phyloP scores from a whole-genome alignment of 2,329 filamentous ascomycete species.

The Dothistroma septosporum region DNA sequence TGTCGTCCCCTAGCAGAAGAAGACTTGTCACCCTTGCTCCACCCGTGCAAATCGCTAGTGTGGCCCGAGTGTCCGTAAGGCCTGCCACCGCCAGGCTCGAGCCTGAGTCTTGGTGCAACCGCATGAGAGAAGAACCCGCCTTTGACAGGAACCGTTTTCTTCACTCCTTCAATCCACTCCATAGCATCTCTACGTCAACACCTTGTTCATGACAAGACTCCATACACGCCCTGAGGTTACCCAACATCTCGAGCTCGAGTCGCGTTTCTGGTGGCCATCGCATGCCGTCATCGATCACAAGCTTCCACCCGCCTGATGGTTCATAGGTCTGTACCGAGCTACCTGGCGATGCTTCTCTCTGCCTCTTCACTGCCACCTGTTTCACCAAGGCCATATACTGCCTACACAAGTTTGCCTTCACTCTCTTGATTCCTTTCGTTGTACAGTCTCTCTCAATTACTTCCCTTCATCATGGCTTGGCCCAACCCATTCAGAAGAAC shows the following conservation, averaged over 20 bases:
- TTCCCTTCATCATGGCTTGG: slow-evolving; percentile 38
- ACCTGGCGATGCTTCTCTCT: not conserved
- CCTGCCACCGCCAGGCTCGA: too few species aligned
- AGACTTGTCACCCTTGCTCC: not conserved
- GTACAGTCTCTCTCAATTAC: not conserved
- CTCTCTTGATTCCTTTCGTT: not conserved
- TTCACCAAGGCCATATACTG: too few species aligned
- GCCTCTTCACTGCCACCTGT: not conserved
- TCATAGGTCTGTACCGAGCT: not conserved
- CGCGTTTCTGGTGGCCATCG: not conserved
- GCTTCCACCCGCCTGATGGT: not conserved
- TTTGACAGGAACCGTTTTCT: not conserved
- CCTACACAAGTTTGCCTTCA: not conserved
- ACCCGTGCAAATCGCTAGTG: too few species aligned
- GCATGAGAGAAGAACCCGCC: not conserved
- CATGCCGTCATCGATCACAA: not conserved
- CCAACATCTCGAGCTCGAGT: not conserved
- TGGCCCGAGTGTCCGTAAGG: too few species aligned
- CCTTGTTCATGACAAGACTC: not conserved
- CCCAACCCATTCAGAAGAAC: slow-evolving; percentile 41
- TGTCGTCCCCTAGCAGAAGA: not conserved
- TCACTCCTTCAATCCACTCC: not conserved
- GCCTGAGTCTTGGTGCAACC: not conserved
- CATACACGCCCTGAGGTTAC: not conserved
- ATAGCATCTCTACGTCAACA: not conserved